A percentile compares a stretch with the other conserved stretches of the same genome.
These are phyloP conservation scores for Metarhizium anisopliae DNA, from an alignment of 2,329 filamentous ascomycete genomes.

Conservation along the genomic window DNA sequence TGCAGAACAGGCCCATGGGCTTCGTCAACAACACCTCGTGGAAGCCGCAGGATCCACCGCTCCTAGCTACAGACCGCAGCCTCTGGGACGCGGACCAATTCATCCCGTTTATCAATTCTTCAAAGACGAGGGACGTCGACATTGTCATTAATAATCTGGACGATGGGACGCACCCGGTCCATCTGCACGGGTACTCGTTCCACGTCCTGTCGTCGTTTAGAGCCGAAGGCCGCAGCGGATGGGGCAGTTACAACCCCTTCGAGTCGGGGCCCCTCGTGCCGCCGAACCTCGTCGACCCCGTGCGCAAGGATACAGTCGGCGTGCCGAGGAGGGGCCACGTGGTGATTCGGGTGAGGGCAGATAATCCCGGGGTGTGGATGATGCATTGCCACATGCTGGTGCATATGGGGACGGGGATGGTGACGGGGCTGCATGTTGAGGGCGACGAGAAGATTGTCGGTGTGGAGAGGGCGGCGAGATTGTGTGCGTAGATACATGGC, in stretches of 20 bases:
- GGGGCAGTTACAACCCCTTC: slow-evolving; percentile 18
- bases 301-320: slow-evolving; percentile 29
- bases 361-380: slow-evolving; percentile 19
- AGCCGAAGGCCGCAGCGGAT: slow-evolving; percentile 11
- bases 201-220: slow-evolving; percentile 25
- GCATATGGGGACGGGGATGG: slow-evolving; percentile 17
- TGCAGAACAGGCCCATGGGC: slow-evolving; percentile 14
- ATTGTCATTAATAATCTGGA: slow-evolving; percentile 24
- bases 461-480: not conserved
- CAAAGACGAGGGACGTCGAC: slow-evolving; percentile 12
- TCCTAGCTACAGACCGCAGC: slow-evolving; percentile 5
- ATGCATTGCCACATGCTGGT: slow-evolving; percentile 21
- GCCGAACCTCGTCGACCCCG: slow-evolving; percentile 11
- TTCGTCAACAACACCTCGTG: slow-evolving; percentile 18
- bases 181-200: slow-evolving; percentile 50
- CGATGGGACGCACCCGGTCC: slow-evolving; percentile 26
- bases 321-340: slow-evolving; percentile 23
- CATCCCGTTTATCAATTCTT: slow-evolving; percentile 10
- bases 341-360: slow-evolving; percentile 13
- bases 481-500: not conserved
- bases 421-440: slow-evolving; percentile 16
- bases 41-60: slow-evolving; percentile 10
- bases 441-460: not conserved
- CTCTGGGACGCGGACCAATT: slow-evolving; percentile 16
- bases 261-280: slow-evolving; percentile 3